Evolutionary conservation across 352 stramenopile species (phyloP), one percentile per base, ranked within the genome.

Genomic region (Pythium phragmiticola): DNA sequence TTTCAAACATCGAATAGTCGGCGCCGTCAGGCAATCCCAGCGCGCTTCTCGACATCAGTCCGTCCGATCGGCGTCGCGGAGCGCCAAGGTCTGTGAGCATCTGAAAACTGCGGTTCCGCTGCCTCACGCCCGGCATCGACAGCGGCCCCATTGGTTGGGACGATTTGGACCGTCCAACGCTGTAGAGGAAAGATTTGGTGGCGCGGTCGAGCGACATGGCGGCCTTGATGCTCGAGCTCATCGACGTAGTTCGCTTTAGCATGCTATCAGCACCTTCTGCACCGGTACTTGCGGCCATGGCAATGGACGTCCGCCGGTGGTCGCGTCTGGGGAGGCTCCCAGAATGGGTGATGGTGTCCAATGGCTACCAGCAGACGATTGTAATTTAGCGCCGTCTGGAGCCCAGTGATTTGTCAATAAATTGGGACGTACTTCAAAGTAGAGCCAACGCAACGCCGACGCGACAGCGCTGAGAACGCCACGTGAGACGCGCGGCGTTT

Each of bases 401-500:
- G 6, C 26, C 45, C 45, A 50, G 9, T 50, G 39, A 7, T 46
- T 19, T 2, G 2, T 21, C 39, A 50, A 28, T 7, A 48, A n/a
- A 39, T 6, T 33, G 45, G 17, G 9, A 30, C 70, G 52, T 74
- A 91, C 82, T 76, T 92, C 79, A 46, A 90, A 89, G 50, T 93
- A 95, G 7, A 92, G 65, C 67, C 82, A 86, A 9, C 81, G 79
- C 36, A 95, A 63, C 8, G 86, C 79, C 0, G 82, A 92, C 2
- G 84, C 85, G 21, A 95, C 81, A 0, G 85, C 82, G 52, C 90
- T 89, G 4, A 95, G 58, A n/a, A 94, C 84, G 19, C 87, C 87
- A 62, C 80, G 65, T 0, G 87, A 91, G 4, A 95, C 77, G 14
- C 80, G 75, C 0, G 78, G 77, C 7, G 77, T 92, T 41, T 88